A percentile compares a stretch with the other conserved stretches of the same genome.
phyloP scores from a whole-genome alignment of 179 eudicot genomes.

The Nepenthes alata region DNA sequence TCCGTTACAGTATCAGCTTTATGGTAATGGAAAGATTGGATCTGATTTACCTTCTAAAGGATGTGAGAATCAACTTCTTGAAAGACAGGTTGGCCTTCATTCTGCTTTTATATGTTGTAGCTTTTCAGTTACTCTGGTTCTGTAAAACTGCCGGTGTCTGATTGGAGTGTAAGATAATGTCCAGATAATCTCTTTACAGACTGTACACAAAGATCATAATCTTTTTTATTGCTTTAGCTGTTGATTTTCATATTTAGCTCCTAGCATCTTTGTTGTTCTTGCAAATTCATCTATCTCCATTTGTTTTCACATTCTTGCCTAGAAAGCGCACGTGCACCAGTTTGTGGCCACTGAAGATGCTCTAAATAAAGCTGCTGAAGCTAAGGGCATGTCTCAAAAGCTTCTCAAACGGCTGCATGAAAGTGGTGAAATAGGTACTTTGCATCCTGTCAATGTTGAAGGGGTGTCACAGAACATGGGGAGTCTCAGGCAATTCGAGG shows the following conservation, averaged over 20 bases:
- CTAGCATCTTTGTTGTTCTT: background rate
- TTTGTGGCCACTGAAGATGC: conserved; percentile 99
- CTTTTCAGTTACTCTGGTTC: background rate
- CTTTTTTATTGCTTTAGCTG: background rate
- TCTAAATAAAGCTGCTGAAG: conserved; percentile 88
- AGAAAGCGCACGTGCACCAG: conserved; percentile 99
- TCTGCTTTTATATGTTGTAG: background rate
- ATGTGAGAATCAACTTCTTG: conserved; percentile 92
- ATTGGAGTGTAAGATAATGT: background rate
- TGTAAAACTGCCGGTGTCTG: background rate
- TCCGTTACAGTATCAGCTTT: conserved; percentile 73
- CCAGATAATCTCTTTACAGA: background rate
- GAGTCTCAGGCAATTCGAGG: conserved; percentile 92
- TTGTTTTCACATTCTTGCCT: conserved; percentile 8
- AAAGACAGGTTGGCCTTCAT: conserved; percentile 71
- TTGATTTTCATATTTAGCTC: conserved; percentile 2
- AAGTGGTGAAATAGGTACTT: conserved; percentile 51
- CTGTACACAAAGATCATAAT: background rate
- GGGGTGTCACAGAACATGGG: conserved; percentile 73
- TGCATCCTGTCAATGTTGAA: conserved; percentile 39
- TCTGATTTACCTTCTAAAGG: conserved; percentile 72
- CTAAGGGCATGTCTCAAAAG: conserved; percentile 58
- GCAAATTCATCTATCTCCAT: background rate
- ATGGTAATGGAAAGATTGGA: conserved; percentile 66
- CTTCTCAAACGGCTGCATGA: conserved; percentile 76